Base-by-base conservation (phyloP, 441 rosid species). In the Breynia disticha region DNA sequence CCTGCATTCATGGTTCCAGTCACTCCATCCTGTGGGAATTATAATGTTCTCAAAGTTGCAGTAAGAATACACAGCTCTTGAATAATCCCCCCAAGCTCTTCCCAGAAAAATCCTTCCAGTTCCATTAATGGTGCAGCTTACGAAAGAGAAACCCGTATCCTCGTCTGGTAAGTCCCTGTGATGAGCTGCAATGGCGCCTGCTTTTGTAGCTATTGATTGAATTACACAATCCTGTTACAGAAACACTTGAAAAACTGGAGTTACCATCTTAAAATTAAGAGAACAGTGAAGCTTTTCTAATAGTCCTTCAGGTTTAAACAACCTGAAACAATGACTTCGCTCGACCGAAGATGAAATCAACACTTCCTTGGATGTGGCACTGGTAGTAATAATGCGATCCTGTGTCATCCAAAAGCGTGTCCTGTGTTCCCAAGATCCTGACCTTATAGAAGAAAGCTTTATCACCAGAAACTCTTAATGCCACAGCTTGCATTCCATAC, bases 71-170 rank as follows among this genome's bases (percentile, higher is more conserved):
- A 91, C 71, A 3, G 57, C 66, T 69, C 90, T 86, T 4, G 97
- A 86, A 52, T 80, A 81, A 63, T 77, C 71, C 35, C 98, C 98
- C 95, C 97, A 91, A 58, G 98, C 95, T 74, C 97, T 78, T 62
- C 98, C 97, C 44, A 91, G 48, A 18, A 66, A 74, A 59, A 88
- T 65, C 60, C 66, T 77, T 12, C 98, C 98, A 1, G 91, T 81
- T 59, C 98, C 97, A 6, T 73, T 69, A 53, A 88, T 76, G 1
- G 55, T 61, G 53, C 98, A 88, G 50, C 82, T 77, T 3, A 82
- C 87, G 61, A 91, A 88, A 3, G 97, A 84, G 58, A 84, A 91
- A 3, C 98, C 97, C 0, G 98, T 76, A 37, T 80, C 73, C 0
- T 91, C 95, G 14, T 62, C 20, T 5, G 82, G 83, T 7, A 77